Conservation (phyloP, 345 rosid species). For the Xanthoceras sorbifolium region DNA sequence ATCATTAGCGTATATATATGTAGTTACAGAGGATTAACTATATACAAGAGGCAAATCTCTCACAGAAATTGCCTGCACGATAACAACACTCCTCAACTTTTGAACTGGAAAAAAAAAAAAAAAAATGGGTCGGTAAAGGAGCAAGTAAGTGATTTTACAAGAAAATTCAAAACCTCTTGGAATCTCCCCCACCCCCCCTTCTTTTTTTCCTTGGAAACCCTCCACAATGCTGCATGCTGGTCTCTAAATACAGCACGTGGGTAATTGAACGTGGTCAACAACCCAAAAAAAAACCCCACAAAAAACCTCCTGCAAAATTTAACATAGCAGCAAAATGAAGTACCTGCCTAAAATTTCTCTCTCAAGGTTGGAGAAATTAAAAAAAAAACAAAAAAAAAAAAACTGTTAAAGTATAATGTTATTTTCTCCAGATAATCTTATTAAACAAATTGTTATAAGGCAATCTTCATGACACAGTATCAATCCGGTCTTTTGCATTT, state of each 20-base stretch:
- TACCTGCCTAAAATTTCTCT: neutral
- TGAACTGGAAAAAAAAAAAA: neutral
- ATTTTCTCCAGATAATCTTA: neutral
- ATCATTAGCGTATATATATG: neutral
- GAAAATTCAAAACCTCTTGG: slow-evolving; percentile 7
- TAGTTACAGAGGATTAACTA: neutral
- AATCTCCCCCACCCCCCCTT: too few species aligned
- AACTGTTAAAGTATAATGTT: neutral
- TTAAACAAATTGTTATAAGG: neutral
- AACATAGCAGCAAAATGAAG: slow-evolving; percentile 2
- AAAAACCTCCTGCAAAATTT: slow-evolving; percentile 20
- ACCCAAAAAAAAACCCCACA: slow-evolving; percentile 15
- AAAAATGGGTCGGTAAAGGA: neutral
- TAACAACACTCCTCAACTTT: neutral
- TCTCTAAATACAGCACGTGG: slow-evolving; percentile 1
- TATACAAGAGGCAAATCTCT: neutral
- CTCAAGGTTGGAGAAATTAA: neutral
- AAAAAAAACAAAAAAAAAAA: too few species aligned
- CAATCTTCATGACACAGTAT: neutral
- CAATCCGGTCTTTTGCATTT: neutral
- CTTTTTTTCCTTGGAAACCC: neutral
- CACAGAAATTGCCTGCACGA: neutral
- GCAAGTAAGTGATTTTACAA: neutral
- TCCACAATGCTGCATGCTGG: neutral
- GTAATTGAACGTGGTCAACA: slow-evolving; percentile 22